Evolutionary conservation across 1,284 basidiomycete genomes (phyloP), one percentile per base, ranked within the genome.

Genomic region (Mrakiaceae sp.): DNA sequence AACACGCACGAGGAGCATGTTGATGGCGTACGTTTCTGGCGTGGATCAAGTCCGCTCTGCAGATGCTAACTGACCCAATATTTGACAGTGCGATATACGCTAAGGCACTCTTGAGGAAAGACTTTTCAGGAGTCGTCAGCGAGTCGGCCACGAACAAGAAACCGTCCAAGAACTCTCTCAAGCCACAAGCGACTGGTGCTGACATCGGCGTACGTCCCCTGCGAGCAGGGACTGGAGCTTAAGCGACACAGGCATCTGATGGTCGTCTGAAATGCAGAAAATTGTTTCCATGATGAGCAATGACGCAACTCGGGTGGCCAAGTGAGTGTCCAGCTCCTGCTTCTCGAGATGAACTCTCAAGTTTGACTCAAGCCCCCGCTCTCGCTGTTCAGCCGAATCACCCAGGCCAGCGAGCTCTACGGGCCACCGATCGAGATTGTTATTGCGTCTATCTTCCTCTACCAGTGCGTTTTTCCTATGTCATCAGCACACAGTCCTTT

Each of bases 61-160:
- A 81, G 84, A 3, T 79, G 81, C 3, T 82, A 84, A 72, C 80
- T 90, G 16, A 88, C 87, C 27, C 27, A 27, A 1, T 27, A 27
- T 27, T 27, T 27, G 27, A 27, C 81, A 80, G 86, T 0, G 79
- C 87, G 0, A 87, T 96, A 63, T 97, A 94, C 71, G 87, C 92
- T 74, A 96, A 96, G 74, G 86, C 92, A 0, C 78, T 96, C 52
- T 87, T 87, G 72, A 80, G 90, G 42, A 87, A 85, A 72, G 91
- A 96, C 74, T 86, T 86, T 65, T 87, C 87, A 0, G 91, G 90
- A 0, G 80, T 90, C 42, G 78, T 88, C 2, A 77, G 82, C 78
- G 71, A 68, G 59, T 72, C 72, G 67, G 63, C 27, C 27, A 27
- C 27, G 27, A 27, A 27, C 27, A 27, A 27, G 27, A 27, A 27